Percentiles rank a stretch among this genome's conserved stretches.
Conservation (phyloP, 345 rosid genomes). For the Conringia planisiliqua region DNA sequence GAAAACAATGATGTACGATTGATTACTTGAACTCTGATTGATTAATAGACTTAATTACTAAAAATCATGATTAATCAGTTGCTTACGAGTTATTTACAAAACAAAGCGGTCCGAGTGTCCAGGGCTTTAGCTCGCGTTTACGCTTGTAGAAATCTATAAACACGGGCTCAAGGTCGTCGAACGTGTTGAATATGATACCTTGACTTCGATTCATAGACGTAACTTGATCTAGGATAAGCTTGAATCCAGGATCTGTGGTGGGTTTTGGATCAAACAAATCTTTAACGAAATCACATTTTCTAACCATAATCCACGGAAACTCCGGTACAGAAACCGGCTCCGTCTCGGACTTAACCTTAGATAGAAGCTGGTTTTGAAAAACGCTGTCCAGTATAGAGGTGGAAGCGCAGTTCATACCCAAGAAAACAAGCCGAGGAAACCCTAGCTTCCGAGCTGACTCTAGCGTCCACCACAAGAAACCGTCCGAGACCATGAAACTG, state of each 20-base stretch:
- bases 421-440: slow-evolving; percentile 10
- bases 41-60: background rate
- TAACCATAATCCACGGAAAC: background rate
- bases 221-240: background rate
- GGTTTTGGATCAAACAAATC: background rate
- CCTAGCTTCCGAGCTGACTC: background rate
- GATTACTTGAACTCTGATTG: too few relatives aligned
- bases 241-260: background rate
- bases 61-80: background rate
- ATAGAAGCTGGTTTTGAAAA: background rate
- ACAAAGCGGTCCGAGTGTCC: slow-evolving; percentile 1
- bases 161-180: background rate
- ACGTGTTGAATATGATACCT: background rate
- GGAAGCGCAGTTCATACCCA: background rate
- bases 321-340: background rate
- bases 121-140: slow-evolving; percentile 1
- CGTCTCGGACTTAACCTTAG: background rate
- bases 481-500: background rate
- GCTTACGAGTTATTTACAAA: background rate
- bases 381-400: background rate
- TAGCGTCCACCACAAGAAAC: slow-evolving; percentile 9
- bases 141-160: background rate
- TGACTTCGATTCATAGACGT: background rate
- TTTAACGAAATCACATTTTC: background rate
- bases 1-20: too few relatives aligned